These are phyloP conservation scores for Luzula sylvatica DNA, from an alignment of 176 grass and related monocot genomes.

Conservation along the genomic window DNA sequence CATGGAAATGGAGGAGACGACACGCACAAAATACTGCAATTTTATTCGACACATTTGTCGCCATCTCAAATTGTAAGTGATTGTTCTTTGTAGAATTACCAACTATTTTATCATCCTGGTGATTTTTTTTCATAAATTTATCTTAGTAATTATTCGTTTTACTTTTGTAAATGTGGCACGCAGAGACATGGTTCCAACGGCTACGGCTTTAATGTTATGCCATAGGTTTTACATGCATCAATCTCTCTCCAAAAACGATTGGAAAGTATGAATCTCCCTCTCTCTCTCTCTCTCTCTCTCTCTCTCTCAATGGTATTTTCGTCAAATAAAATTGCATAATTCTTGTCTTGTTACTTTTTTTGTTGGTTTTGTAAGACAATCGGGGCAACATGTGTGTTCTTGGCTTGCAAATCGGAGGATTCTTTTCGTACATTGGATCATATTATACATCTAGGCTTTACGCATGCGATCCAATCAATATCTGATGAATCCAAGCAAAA, in stretches of 20 bases:
- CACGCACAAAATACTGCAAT: conserved; percentile 51
- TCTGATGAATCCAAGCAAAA: background rate
- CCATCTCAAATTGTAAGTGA: conserved; percentile 51
- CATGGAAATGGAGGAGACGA: conserved; percentile 38
- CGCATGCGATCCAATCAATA: conserved; percentile 33
- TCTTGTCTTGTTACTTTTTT: conserved; percentile 10
- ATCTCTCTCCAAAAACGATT: conserved; percentile 76
- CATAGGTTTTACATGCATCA: conserved; percentile 78
- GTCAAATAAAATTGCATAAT: background rate
- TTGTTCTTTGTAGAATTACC: too few species aligned
- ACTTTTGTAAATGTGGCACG: conserved; percentile 2
- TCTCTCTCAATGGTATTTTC: background rate
- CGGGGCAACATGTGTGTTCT: conserved; percentile 56
- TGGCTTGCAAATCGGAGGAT: conserved; percentile 71
- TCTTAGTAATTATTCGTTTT: background rate
- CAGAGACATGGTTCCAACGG: conserved; percentile 55
- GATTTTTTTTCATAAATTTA: background rate
- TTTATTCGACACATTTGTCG: conserved; percentile 60
- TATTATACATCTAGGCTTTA: conserved; percentile 42
- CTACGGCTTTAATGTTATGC: conserved; percentile 56
- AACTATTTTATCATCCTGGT: background rate
- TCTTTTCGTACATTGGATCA: conserved; percentile 36
- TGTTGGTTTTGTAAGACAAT: conserved; percentile 32
- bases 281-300: background rate
- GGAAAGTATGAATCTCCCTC: conserved; percentile 51